Evolutionary conservation across 1,139 yeast species (phyloP).

Genomic region (Hyphopichia khmerensis): DNA sequence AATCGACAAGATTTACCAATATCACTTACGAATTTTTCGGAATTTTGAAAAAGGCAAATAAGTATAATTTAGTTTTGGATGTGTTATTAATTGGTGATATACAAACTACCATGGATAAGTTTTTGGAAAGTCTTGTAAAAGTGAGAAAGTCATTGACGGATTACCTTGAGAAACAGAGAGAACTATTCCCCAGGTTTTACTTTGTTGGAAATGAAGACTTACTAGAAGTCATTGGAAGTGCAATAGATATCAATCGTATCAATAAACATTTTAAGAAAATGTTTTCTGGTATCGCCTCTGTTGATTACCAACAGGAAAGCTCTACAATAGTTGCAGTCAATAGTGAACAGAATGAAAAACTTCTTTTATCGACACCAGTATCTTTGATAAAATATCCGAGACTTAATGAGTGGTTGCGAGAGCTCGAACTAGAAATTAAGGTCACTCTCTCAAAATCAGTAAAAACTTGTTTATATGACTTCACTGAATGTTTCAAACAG

Average conservation of each 20-base stretch:
- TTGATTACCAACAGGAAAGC: constrained; percentile 39
- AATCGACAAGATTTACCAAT: constrained; percentile 64
- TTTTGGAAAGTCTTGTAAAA: constrained; percentile 54
- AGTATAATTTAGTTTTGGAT: constrained; percentile 56
- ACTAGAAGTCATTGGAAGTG: constrained; percentile 75
- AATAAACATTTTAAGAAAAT: constrained; percentile 68
- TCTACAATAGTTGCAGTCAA: constrained; percentile 45
- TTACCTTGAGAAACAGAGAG: constrained; percentile 79
- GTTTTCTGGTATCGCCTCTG: constrained; percentile 62
- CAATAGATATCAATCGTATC: constrained; percentile 46
- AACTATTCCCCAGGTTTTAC: constrained; percentile 75
- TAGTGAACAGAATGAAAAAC: constrained; percentile 65
- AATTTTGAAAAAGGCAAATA: constrained; percentile 51
- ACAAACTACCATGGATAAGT: constrained; percentile 45
- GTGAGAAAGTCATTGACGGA: constrained; percentile 71
- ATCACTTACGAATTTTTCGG: constrained; percentile 61
- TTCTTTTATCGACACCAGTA: constrained; percentile 46
- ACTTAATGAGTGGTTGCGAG: constrained; percentile 63
- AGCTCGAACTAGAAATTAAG: constrained; percentile 56
- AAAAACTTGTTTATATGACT: background rate
- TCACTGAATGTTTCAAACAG: background rate
- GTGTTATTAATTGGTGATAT: constrained; percentile 55
- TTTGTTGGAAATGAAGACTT: constrained; percentile 91
- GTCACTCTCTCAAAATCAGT: constrained; percentile 41
- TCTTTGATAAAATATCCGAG: constrained; percentile 41